phyloP scores from a whole-genome alignment of 2,329 filamentous ascomycete genomes.

The Sphaerostilbella broomeana region DNA sequence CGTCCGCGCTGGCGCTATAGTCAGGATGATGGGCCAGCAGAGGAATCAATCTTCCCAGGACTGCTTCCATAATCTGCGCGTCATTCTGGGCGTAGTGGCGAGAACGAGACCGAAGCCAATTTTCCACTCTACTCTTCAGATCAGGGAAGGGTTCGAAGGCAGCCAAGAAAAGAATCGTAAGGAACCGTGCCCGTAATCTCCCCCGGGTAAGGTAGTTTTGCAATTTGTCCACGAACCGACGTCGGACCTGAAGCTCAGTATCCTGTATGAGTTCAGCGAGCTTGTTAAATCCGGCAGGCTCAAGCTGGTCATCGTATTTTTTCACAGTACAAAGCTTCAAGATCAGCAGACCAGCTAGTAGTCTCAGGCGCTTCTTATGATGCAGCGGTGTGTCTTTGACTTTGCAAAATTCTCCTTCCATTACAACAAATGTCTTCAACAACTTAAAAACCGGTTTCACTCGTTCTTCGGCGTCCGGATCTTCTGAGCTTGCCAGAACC shows the following conservation, averaged over 20 bases:
- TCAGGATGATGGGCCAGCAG: slow-evolving; percentile 92
- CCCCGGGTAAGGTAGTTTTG: slow-evolving; percentile 82
- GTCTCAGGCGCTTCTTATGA: slow-evolving; percentile 73
- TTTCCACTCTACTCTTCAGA: slow-evolving; percentile 69
- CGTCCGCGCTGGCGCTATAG: slow-evolving; percentile 59
- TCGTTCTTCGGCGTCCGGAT: slow-evolving; percentile 48
- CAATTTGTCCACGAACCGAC: slow-evolving; percentile 72
- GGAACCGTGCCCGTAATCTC: slow-evolving; percentile 69
- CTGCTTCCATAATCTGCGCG: slow-evolving; percentile 66
- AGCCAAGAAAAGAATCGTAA: slow-evolving; percentile 81
- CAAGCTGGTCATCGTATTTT: slow-evolving; percentile 68
- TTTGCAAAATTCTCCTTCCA: slow-evolving; percentile 75
- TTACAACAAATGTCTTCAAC: slow-evolving; percentile 66
- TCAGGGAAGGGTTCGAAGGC: slow-evolving; percentile 79
- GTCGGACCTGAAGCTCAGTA: slow-evolving; percentile 63
- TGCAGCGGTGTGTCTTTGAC: slow-evolving; percentile 65
- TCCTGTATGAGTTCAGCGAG: slow-evolving; percentile 81
- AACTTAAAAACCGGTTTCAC: slow-evolving; percentile 69
- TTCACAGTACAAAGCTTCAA: slow-evolving; percentile 78
- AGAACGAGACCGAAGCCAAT: slow-evolving; percentile 81
- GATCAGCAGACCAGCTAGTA: slow-evolving; percentile 71
- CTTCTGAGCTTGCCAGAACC: slow-evolving; percentile 55
- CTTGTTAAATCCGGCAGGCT: slow-evolving; percentile 68
- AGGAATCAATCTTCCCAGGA: slow-evolving; percentile 76
- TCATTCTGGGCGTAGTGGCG: slow-evolving; percentile 54